These are phyloP conservation scores for Paraleonurus japonicus DNA, from an alignment of 257 asterid species.

Conservation along the genomic window DNA sequence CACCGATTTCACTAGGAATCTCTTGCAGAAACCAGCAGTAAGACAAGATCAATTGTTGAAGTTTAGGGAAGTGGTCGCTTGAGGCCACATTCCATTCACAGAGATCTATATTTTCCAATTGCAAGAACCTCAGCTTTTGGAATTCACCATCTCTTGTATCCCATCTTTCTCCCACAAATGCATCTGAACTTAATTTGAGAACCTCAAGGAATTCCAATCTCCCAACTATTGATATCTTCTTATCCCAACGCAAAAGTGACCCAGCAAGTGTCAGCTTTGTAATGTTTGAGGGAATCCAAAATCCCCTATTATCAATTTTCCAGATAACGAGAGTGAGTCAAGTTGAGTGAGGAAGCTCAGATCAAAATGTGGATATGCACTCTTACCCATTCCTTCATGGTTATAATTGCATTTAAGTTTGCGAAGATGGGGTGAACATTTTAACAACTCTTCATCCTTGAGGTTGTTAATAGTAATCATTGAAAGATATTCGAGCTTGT, in stretches of 20 bases:
- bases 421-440: background rate
- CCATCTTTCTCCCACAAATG: background rate
- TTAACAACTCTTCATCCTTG: background rate
- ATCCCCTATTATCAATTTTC: background rate
- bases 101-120: background rate
- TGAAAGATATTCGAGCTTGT: background rate
- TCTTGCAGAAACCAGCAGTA: background rate
- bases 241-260: background rate
- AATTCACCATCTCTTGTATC: constrained; percentile 6
- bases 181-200: background rate
- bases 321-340: background rate
- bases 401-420: background rate
- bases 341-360: background rate
- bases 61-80: background rate
- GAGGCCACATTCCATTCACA: background rate
- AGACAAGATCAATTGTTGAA: background rate
- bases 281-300: background rate
- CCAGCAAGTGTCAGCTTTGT: background rate
- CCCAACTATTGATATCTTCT: background rate
- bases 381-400: background rate
- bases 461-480: no score
- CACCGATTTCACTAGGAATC: no score
- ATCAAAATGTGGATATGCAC: background rate
- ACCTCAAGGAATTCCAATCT: background rate
- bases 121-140: background rate